Percentiles rank a stretch among this genome's conserved stretches.
These are phyloP conservation scores for Salix viminalis DNA, from an alignment of 345 rosid genomes.

Conservation along the genomic window DNA sequence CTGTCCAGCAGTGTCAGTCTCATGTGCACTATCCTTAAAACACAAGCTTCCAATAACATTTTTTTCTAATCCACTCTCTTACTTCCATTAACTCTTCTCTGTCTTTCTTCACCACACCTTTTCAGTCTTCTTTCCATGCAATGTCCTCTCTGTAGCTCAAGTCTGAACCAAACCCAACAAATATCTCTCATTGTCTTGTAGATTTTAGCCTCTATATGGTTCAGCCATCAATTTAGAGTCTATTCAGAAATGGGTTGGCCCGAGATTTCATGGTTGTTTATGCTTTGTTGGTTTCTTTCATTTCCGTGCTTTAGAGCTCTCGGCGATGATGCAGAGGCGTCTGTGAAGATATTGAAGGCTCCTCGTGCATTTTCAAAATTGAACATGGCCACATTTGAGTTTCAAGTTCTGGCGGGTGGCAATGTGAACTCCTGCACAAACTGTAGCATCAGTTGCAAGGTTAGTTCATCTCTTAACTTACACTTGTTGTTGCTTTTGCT, in stretches of 20 bases:
- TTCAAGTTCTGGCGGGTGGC: slow-evolving; percentile 47
- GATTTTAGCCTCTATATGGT: slow-evolving; percentile 11
- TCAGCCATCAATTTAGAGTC: slow-evolving; percentile 3
- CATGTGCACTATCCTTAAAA: slow-evolving; percentile 36
- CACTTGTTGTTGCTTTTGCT: not conserved
- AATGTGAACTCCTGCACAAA: slow-evolving; percentile 43
- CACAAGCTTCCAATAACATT: slow-evolving; percentile 20
- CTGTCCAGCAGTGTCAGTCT: slow-evolving; percentile 31
- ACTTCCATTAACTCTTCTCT: slow-evolving; percentile 6
- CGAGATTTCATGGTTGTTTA: slow-evolving; percentile 33
- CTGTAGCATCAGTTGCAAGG: slow-evolving; percentile 73
- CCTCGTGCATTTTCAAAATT: slow-evolving; percentile 57
- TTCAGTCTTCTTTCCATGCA: slow-evolving; percentile 12
- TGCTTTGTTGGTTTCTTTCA: slow-evolving; percentile 37
- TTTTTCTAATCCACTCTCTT: slow-evolving; percentile 12
- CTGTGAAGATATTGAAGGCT: slow-evolving; percentile 60
- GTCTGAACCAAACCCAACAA: slow-evolving; percentile 5
- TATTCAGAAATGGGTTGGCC: slow-evolving; percentile 39
- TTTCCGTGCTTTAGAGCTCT: slow-evolving; percentile 31
- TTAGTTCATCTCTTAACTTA: slow-evolving; percentile 18
- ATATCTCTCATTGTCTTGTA: slow-evolving; percentile 11
- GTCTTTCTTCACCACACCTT: slow-evolving; percentile 8
- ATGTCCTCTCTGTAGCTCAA: not conserved
- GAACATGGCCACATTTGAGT: slow-evolving; percentile 60
- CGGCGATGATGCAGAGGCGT: slow-evolving; percentile 33